Base-by-base conservation (phyloP, 2,329 filamentous ascomycete species). In the Simplicillium sp. region DNA sequence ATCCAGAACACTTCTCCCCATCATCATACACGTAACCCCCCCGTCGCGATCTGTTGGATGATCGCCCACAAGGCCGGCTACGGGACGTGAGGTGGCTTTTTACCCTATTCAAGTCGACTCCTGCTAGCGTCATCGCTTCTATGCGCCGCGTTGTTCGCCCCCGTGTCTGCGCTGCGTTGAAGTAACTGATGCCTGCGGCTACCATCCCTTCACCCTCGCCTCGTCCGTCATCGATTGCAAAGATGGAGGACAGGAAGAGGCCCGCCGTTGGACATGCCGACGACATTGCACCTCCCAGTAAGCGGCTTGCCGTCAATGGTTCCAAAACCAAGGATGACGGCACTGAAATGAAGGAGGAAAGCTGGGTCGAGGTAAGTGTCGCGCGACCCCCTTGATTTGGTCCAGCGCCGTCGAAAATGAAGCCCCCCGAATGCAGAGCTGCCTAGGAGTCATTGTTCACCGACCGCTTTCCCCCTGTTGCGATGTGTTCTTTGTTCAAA, bases 221-320 rank as follows among this genome's bases (percentile, higher is more conserved):
- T 73, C 78, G 80, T 77, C 79, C 84, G 73, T 83, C 87, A 70
- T 81, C 81, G 75, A 75, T 86, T 68, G 73, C 80, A 72, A 95
- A 92, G 78, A 98, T 97, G 90, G 92, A 98, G 77, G 92, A 97
- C 73, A 87, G 92, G 78, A 98, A 98, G 78, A 82, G 92, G 78
- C 84, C 88, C 59, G 86, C 88, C 59, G 76, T 84, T 54, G 75
- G 78, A 65, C 84, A 83, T 59, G 70, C 78, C 56, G 86, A 92
- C 62, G 87, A 96, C 53, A 71, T 86, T 57, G 85, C 84, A 50
- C 90, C 90, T 50, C 89, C 90, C 16, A 84, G 81, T 58, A 98
- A 97, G 74, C 84, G 88, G 66, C 85, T 94, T 63, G 86, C 87
- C 42, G 76, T 90, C 50, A 96, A 95, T 71, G 88, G 88, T 48